A percentile compares a stretch with the other conserved stretches of the same genome.
phyloP scores from a whole-genome alignment of 2,329 filamentous ascomycete genomes.

The Clonostachys byssicola region DNA sequence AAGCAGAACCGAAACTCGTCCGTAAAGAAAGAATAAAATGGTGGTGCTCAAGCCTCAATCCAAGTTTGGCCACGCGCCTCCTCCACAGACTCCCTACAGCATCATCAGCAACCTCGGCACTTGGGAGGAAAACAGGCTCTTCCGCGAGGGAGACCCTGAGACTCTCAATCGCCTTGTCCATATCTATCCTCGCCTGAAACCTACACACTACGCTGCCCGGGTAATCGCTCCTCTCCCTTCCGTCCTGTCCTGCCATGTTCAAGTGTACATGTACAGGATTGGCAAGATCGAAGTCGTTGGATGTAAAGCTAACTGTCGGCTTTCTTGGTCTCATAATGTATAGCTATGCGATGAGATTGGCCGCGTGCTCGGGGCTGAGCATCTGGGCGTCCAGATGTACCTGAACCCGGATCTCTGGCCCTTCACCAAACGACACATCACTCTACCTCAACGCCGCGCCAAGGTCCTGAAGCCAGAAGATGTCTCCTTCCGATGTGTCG shows the following conservation, averaged over 20 bases:
- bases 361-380: constrained; percentile 17
- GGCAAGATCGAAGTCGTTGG: no score
- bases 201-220: constrained; percentile 26
- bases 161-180: constrained; percentile 27
- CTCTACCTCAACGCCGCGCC: constrained; percentile 26
- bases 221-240: constrained; percentile 13
- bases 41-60: constrained; percentile 29
- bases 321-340: no score
- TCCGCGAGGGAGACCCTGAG: constrained; percentile 34
- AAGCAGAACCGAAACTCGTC: no score
- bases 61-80: constrained; percentile 37
- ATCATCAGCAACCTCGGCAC: constrained; percentile 39
- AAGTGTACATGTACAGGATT: no score
- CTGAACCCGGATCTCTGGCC: constrained; percentile 22
- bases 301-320: no score
- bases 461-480: constrained; percentile 23
- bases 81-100: constrained; percentile 40
- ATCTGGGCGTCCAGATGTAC: constrained; percentile 18
- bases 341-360: constrained; percentile 31
- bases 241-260: no score
- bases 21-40: constrained; percentile 13
- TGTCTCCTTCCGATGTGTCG: constrained; percentile 31
- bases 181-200: constrained; percentile 41
- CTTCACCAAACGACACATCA: constrained; percentile 20
- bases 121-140: constrained; percentile 30